A percentile compares a stretch with the other conserved stretches of the same genome.
phyloP scores from a whole-genome alignment of 73 alveolate genomes.

The Blepharisma japonicum region DNA sequence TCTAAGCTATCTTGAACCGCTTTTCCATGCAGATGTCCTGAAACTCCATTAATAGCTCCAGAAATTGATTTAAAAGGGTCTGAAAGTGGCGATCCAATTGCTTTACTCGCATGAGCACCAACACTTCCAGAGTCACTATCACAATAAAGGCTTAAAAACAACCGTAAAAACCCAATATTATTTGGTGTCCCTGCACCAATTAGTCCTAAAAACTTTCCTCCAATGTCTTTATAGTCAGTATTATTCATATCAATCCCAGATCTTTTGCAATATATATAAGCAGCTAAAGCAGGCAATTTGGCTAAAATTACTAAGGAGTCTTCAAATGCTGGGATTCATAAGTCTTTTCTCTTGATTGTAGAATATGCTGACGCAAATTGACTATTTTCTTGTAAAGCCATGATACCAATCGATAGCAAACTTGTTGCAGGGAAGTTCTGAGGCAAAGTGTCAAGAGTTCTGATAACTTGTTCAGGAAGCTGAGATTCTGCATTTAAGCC shows the following conservation, averaged over 20 bases:
- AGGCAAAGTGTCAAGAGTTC: constrained; percentile 3
- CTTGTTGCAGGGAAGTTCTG: constrained; percentile 15
- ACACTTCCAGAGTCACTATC: constrained; percentile 27
- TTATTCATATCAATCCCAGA: background rate
- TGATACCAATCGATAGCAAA: constrained; percentile 7
- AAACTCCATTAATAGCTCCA: constrained; percentile 6
- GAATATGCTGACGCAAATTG: background rate
- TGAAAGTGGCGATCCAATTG: constrained; percentile 19
- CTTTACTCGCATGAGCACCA: background rate
- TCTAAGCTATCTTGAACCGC: constrained; percentile 5
- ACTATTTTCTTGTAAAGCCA: background rate
- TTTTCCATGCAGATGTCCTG: constrained; percentile 28
- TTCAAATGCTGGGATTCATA: constrained; percentile 9
- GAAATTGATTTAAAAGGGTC: constrained; percentile 4
- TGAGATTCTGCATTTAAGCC: background rate
- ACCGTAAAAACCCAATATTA: background rate
- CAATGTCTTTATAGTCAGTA: background rate
- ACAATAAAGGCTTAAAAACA: background rate
- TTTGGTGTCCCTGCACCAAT: background rate
- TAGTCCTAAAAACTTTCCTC: background rate
- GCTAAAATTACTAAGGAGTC: constrained; percentile 10
- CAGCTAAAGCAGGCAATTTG: background rate
- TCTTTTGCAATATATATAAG: constrained; percentile 18
- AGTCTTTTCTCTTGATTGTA: background rate
- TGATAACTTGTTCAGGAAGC: constrained; percentile 1